Conservation (phyloP, 768 basidiomycete genomes). For the Paxillus rubicundulus region DNA sequence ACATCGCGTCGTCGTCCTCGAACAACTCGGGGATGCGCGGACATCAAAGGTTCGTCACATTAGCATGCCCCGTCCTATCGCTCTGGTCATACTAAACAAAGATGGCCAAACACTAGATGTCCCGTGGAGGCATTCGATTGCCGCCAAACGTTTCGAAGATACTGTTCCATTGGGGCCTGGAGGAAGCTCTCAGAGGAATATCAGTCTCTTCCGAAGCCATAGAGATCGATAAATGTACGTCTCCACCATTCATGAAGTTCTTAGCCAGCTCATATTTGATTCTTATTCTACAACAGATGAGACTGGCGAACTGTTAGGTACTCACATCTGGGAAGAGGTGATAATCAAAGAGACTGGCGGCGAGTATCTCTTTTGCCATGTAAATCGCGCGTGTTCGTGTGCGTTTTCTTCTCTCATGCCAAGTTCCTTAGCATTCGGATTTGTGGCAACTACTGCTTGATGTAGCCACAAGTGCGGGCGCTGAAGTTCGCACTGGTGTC, state of each 20-base stretch:
- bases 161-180: constrained; percentile 54
- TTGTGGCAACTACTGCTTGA: constrained; percentile 47
- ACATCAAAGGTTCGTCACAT: constrained; percentile 29
- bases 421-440: constrained; percentile 45
- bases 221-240: constrained; percentile 29
- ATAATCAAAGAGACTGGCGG: constrained; percentile 49
- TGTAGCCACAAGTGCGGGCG: constrained; percentile 47
- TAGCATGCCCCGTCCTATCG: neutral
- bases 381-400: constrained; percentile 24
- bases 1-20: constrained; percentile 59
- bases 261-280: neutral
- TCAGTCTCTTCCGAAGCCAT: constrained; percentile 21
- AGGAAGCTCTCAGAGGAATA: constrained; percentile 39
- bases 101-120: constrained; percentile 20
- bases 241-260: neutral
- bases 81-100: neutral
- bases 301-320: constrained; percentile 43
- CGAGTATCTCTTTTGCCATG: constrained; percentile 49
- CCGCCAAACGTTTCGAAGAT: constrained; percentile 60
- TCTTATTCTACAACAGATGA: constrained; percentile 34
- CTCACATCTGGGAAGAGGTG: constrained; percentile 45
- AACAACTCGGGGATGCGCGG: constrained; percentile 44
- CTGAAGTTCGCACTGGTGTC: constrained; percentile 41
- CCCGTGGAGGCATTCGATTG: constrained; percentile 42
- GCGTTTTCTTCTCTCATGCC: constrained; percentile 1